phyloP scores from a whole-genome alignment of 2,329 filamentous ascomycete genomes.

The Phyllosticta citribraziliensis region DNA sequence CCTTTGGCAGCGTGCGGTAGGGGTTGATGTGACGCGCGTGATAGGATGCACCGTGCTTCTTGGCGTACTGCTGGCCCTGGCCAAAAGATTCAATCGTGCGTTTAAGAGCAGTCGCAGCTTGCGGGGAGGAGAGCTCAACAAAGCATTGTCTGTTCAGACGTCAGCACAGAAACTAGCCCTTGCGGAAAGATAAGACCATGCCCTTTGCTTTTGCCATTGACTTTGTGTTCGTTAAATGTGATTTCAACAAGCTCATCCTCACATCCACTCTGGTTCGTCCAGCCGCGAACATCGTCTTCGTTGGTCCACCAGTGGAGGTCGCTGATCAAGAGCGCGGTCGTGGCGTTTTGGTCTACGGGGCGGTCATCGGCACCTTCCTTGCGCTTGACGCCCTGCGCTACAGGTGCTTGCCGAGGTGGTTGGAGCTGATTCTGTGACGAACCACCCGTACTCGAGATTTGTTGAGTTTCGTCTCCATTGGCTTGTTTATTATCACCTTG shows the following conservation, averaged over 20 bases:
- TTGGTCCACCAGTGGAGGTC: conserved; percentile 90
- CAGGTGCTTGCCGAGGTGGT: conserved; percentile 32
- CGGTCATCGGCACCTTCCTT: conserved; percentile 48
- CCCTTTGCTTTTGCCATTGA: conserved; percentile 98
- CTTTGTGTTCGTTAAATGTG: conserved; percentile 96
- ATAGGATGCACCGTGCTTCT: conserved; percentile 63
- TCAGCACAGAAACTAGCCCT: background rate
- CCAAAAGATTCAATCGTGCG: conserved; percentile 62
- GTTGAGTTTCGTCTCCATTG: conserved; percentile 27
- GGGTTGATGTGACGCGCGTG: conserved; percentile 71
- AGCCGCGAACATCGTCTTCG: conserved; percentile 87
- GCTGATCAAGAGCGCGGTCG: conserved; percentile 69
- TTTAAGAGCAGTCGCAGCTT: conserved; percentile 79
- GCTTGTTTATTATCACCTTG: conserved; percentile 16
- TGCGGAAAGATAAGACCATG: conserved; percentile 35
- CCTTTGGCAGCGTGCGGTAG: conserved; percentile 84
- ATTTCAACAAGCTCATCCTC: conserved; percentile 85
- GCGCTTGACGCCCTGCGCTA: conserved; percentile 51
- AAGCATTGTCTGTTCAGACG: conserved; percentile 56
- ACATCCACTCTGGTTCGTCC: conserved; percentile 67
- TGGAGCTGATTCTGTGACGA: conserved; percentile 28
- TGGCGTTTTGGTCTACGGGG: conserved; percentile 49
- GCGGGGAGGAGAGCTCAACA: conserved; percentile 71
- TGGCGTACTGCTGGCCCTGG: conserved; percentile 48
- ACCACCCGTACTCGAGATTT: conserved; percentile 35